These are phyloP conservation scores for Schwanniomyces vanrijiae DNA, from an alignment of 805 yeast species.

Conservation along the genomic window DNA sequence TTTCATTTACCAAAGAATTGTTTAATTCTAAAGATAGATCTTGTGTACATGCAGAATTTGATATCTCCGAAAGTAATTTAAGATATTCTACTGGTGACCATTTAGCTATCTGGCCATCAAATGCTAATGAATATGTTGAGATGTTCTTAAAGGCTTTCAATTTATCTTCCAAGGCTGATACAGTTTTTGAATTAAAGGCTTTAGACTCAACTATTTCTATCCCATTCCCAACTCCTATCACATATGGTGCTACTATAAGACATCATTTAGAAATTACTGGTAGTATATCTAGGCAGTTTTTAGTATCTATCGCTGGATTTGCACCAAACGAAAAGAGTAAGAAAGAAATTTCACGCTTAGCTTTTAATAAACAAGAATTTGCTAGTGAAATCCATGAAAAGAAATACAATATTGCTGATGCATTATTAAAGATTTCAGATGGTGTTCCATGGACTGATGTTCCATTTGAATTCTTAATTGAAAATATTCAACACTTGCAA, in stretches of 20 bases:
- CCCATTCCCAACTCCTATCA: constrained; percentile 78
- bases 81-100: constrained; percentile 95
- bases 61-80: constrained; percentile 69
- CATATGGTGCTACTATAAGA: constrained; percentile 84
- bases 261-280: constrained; percentile 90
- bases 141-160: constrained; percentile 65
- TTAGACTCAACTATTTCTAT: constrained; percentile 66
- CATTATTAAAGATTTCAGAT: constrained; percentile 58
- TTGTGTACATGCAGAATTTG: constrained; percentile 90
- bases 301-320: constrained; percentile 71
- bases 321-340: constrained; percentile 70
- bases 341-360: constrained; percentile 49
- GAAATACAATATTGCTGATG: constrained; percentile 74
- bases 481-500: constrained; percentile 75
- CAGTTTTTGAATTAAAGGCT: constrained; percentile 62
- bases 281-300: constrained; percentile 85
- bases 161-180: constrained; percentile 49
- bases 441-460: constrained; percentile 71
- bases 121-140: constrained; percentile 72
- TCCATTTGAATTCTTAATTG: constrained; percentile 84
- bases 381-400: constrained; percentile 61
- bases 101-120: constrained; percentile 92
- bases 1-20: constrained; percentile 62
- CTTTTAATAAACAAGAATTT: constrained; percentile 68
- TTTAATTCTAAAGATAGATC: constrained; percentile 65